These are phyloP conservation scores for thale cress (Arabidopsis thaliana) DNA, from an alignment of 345 rosid species.

Conservation along the genomic window DNA sequence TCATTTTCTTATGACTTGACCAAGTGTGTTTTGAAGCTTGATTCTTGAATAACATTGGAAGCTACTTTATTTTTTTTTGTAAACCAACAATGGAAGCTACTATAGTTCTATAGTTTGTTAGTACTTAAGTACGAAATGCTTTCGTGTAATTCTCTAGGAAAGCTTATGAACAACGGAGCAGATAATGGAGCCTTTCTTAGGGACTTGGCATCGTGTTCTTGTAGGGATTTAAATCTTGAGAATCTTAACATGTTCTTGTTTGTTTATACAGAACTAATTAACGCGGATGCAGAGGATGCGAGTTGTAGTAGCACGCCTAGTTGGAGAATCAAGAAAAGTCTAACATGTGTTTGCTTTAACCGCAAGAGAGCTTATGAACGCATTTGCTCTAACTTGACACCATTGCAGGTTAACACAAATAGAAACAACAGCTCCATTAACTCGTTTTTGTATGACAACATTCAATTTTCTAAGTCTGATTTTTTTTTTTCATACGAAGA, in stretches of 20 bases:
- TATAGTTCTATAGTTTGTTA: neutral
- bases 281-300: slow-evolving; percentile 52
- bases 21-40: neutral
- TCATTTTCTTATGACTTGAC: neutral
- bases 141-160: neutral
- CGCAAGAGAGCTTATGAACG: slow-evolving; percentile 75
- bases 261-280: slow-evolving; percentile 14
- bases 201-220: slow-evolving; percentile 4
- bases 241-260: neutral
- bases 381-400: slow-evolving; percentile 76
- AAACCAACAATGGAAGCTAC: neutral
- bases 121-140: neutral
- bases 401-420: slow-evolving; percentile 65
- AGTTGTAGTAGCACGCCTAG: slow-evolving; percentile 63
- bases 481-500: slow-evolving; percentile 56
- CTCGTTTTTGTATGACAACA: neutral
- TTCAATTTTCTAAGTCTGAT: neutral
- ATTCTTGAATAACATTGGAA: slow-evolving; percentile 2
- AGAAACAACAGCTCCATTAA: neutral
- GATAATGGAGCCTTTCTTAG: neutral
- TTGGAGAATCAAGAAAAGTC: slow-evolving; percentile 81
- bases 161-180: neutral
- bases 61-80: neutral
- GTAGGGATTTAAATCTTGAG: neutral
- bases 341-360: slow-evolving; percentile 92